A percentile compares a stretch with the other conserved stretches of the same genome.
Conservation (phyloP, 768 basidiomycete species). For the Termitomyces bulborhizus region DNA sequence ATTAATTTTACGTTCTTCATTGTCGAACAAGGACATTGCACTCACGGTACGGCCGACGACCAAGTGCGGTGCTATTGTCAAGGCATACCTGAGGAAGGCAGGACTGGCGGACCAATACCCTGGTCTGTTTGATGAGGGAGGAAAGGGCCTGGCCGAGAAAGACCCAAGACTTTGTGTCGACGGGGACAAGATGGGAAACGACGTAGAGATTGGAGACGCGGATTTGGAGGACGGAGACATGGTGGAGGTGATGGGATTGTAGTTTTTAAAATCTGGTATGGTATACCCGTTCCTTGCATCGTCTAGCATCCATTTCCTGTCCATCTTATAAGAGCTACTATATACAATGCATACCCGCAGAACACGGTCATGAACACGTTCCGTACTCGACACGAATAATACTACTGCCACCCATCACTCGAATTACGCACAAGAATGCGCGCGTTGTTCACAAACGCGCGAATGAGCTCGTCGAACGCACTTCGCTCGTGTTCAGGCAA, state of each 20-base stretch:
- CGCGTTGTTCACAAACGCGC: slow-evolving; percentile 89
- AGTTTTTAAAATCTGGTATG: background rate
- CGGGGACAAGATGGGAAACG: slow-evolving; percentile 62
- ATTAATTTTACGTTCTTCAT: slow-evolving; percentile 54
- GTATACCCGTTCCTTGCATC: background rate
- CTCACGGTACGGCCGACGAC: slow-evolving; percentile 71
- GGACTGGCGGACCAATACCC: slow-evolving; percentile 53
- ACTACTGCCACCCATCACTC: slow-evolving; percentile 40
- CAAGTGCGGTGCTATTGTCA: slow-evolving; percentile 70
- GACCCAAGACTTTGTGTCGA: slow-evolving; percentile 56
- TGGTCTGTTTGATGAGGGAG: slow-evolving; percentile 22
- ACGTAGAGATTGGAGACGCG: slow-evolving; percentile 53
- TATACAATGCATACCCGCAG: slow-evolving; percentile 3
- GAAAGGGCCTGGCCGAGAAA: slow-evolving; percentile 16
- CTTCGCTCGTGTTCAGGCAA: slow-evolving; percentile 57
- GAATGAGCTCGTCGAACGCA: slow-evolving; percentile 87
- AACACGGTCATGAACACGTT: background rate
- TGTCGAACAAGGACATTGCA: slow-evolving; percentile 45
- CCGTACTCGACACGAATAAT: background rate
- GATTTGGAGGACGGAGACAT: slow-evolving; percentile 78
- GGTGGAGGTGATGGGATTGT: slow-evolving; percentile 67
- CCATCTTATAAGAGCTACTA: slow-evolving; percentile 1
- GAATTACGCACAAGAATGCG: slow-evolving; percentile 84
- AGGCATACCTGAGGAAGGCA: slow-evolving; percentile 66
- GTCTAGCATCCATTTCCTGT: background rate